These are phyloP conservation scores for Mucor irregularis DNA, from an alignment of 371 early-diverging fungal genomes.

Conservation along the genomic window DNA sequence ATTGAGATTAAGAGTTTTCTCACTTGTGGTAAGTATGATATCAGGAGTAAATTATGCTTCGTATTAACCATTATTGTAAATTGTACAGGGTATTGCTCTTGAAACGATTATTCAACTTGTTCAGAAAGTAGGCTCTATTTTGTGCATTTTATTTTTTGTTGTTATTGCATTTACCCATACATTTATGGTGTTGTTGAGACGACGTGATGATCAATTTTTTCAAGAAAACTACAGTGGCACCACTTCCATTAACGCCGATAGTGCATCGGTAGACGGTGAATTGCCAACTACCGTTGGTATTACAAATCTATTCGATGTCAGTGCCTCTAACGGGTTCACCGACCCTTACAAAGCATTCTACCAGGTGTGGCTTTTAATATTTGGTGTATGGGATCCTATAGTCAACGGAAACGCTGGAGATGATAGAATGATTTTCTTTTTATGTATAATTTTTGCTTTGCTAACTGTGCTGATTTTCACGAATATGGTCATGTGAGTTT, in stretches of 20 bases:
- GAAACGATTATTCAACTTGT: conserved; percentile 12
- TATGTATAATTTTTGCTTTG: conserved; percentile 10
- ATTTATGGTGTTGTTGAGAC: conserved; percentile 1
- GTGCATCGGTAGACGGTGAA: not conserved
- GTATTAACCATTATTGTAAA: not conserved
- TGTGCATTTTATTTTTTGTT: conserved; percentile 10
- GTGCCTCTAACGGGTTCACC: conserved; percentile 5
- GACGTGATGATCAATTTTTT: conserved; percentile 3
- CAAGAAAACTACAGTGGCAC: conserved; percentile 8
- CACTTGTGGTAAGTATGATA: conserved; percentile 6
- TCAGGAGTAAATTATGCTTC: no score
- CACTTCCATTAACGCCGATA: not conserved
- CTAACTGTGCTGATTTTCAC: conserved; percentile 11
- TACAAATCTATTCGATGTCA: not conserved
- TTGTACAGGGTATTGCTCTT: conserved; percentile 7
- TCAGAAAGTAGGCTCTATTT: not conserved
- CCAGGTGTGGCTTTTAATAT: conserved; percentile 15
- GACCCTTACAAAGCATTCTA: conserved; percentile 5
- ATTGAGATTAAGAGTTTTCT: conserved; percentile 3
- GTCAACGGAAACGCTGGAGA: conserved; percentile 13
- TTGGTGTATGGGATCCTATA: conserved; percentile 18
- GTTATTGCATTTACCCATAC: conserved; percentile 16
- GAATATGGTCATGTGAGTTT: conserved; percentile 19
- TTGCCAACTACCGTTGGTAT: not conserved
- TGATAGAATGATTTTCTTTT: conserved; percentile 1